Percentiles rank a stretch among this genome's conserved stretches.
Conservation (phyloP, 768 basidiomycete species). For the Naganishia vishniacii region DNA sequence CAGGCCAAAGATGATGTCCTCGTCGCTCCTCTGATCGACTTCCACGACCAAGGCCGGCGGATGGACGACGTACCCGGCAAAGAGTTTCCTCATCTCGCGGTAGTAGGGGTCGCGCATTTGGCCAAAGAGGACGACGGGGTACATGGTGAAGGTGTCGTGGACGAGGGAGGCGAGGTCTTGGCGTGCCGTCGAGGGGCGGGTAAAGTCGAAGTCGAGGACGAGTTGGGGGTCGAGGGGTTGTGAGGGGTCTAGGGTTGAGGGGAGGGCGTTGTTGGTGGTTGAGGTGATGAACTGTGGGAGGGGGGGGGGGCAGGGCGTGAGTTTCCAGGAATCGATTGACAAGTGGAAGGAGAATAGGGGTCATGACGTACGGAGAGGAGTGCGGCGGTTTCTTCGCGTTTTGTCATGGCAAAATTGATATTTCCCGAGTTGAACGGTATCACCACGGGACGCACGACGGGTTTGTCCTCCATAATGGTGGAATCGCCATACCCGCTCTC, state of each 20-base stretch:
- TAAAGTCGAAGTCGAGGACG: slow-evolving; percentile 48
- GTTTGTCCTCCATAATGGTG: too few species aligned
- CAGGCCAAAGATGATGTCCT: slow-evolving; percentile 35
- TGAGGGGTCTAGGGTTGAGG: slow-evolving; percentile 35
- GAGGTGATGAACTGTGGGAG: slow-evolving; percentile 40
- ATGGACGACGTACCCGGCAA: slow-evolving; percentile 40
- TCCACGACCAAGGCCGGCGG: slow-evolving; percentile 46
- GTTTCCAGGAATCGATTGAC: background rate
- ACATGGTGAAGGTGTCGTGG: slow-evolving; percentile 40
- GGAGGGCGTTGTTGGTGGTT: slow-evolving; percentile 43
- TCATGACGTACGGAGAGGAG: slow-evolving; percentile 4
- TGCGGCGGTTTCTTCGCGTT: slow-evolving; percentile 23
- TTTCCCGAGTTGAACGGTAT: background rate
- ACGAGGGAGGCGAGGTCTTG: slow-evolving; percentile 41
- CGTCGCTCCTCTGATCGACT: slow-evolving; percentile 42
- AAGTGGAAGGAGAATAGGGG: slow-evolving; percentile 11
- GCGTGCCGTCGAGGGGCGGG: slow-evolving; percentile 34
- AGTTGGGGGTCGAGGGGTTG: slow-evolving; percentile 39
- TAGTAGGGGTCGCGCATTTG: slow-evolving; percentile 48
- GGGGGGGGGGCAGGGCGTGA: background rate
- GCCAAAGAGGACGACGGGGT: slow-evolving; percentile 45
- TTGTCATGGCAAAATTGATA: slow-evolving; percentile 7
- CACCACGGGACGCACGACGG: too few species aligned
- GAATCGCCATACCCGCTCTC: too few species aligned
- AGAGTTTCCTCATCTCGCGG: slow-evolving; percentile 43